Evolutionary conservation across 805 yeast species (phyloP), one percentile per base, ranked within the genome.

Genomic region (Clavispora fructus): DNA sequence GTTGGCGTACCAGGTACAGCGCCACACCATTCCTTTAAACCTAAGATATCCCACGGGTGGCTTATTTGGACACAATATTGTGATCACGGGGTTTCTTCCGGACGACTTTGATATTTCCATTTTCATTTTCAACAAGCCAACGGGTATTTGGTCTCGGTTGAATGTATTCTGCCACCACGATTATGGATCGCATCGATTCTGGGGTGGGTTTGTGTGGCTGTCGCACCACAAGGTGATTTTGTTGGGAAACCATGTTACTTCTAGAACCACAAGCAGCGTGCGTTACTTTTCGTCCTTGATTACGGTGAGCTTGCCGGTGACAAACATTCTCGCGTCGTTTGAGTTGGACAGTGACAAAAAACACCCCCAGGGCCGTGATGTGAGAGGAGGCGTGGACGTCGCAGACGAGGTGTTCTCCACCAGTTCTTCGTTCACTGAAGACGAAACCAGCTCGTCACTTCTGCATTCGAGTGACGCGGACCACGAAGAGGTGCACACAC

Each of bases 131-230:
- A 78, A 80, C 61, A 69, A 68, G 27, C 78, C 79, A 0, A 72
- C 85, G 0, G 73, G 74, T 1, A 77, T 77, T 51, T 85, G 92
- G 91, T 77, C 85, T 0, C 68, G 82, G 45, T 62, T 86, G 23
- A 82, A 79, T 50, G 65, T 77, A 13, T 73, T 74, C 37, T 59
- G 83, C 54, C 72, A 75, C 41, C 82, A 78, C 51, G 77, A 74
- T 41, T 65, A 72, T 29, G 76, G 76, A 28, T 70, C 77, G 2
- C 87, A 83, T 56, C 66, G 84, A 43, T 73, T 83, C 42, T 80
- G 87, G 79, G 82, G 80, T 50, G 80, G 85, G 0, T 82, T 77
- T 62, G 80, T 80, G 1, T 86, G 95, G 95, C 76, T 75, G 29
- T 83, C 91, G 0, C 95, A 86, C 61, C 92, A 86, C 57, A 82